A percentile compares a stretch with the other conserved stretches of the same genome.
These are phyloP conservation scores for Phaffia australis DNA, from an alignment of 768 basidiomycete species.

Conservation along the genomic window DNA sequence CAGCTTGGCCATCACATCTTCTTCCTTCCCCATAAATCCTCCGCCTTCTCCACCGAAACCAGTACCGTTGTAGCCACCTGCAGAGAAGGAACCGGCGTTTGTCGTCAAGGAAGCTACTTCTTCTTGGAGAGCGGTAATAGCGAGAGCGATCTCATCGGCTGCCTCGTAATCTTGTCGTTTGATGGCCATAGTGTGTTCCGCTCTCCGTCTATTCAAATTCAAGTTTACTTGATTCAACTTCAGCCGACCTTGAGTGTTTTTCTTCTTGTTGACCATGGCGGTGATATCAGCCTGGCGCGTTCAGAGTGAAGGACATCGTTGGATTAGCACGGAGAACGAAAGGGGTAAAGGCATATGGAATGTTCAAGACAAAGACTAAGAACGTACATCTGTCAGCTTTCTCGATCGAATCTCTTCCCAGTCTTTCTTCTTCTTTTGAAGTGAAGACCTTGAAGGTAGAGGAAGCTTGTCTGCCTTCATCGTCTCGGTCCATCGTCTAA, in stretches of 20 bases:
- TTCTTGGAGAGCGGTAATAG: slow-evolving; percentile 50
- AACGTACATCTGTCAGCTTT: slow-evolving; percentile 65
- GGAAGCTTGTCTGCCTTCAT: slow-evolving; percentile 49
- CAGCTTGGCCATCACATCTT: slow-evolving; percentile 59
- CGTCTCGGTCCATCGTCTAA: slow-evolving; percentile 48
- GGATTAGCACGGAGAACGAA: slow-evolving; percentile 1
- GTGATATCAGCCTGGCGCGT: slow-evolving; percentile 60
- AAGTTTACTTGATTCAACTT: slow-evolving; percentile 33
- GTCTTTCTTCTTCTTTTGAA: slow-evolving; percentile 53
- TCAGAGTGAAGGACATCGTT: slow-evolving; percentile 1
- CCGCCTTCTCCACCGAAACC: slow-evolving; percentile 24
- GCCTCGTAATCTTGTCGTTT: slow-evolving; percentile 61
- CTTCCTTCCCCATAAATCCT: slow-evolving; percentile 24
- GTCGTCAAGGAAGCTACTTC: neutral
- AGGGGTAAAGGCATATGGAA: slow-evolving; percentile 7
- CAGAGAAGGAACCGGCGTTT: neutral
- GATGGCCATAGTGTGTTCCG: slow-evolving; percentile 61
- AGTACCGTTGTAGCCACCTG: slow-evolving; percentile 23
- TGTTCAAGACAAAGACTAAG: neutral
- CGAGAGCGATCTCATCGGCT: slow-evolving; percentile 51
- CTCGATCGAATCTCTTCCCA: slow-evolving; percentile 52
- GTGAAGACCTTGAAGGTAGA: slow-evolving; percentile 54
- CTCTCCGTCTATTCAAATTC: slow-evolving; percentile 49
- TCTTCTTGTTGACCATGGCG: slow-evolving; percentile 64
- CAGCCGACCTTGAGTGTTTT: slow-evolving; percentile 25